Percentiles rank a stretch among this genome's conserved stretches.
Conservation (phyloP, 2,329 filamentous ascomycete genomes). For the Fusarium sp. region DNA sequence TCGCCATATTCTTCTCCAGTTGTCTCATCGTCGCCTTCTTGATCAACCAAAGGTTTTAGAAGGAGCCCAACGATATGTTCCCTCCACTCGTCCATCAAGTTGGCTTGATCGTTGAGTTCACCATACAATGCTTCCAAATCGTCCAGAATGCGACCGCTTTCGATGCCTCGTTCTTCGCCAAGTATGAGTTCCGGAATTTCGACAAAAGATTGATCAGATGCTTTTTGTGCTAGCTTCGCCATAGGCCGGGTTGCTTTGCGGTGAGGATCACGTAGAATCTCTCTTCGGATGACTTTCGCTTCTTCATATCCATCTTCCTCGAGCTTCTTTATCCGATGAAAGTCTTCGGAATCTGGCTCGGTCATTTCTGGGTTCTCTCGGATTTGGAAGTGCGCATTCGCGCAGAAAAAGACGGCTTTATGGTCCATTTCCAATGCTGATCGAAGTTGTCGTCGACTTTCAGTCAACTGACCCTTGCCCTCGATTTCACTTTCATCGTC, state of each 20-base stretch:
- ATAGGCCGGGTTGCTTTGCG: constrained; percentile 64
- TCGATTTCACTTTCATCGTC: constrained; percentile 53
- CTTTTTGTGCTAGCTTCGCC: constrained; percentile 67
- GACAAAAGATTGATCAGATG: constrained; percentile 66
- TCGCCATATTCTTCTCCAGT: constrained; percentile 92
- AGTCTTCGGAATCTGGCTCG: constrained; percentile 74
- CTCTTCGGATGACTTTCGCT: constrained; percentile 81
- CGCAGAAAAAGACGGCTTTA: constrained; percentile 84
- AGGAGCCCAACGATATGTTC: constrained; percentile 78
- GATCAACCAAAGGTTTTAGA: constrained; percentile 81
- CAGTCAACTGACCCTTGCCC: constrained; percentile 60
- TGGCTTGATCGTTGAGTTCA: constrained; percentile 78
- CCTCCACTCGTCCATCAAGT: constrained; percentile 79
- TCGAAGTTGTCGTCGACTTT: constrained; percentile 74
- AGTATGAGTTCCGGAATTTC: constrained; percentile 70
- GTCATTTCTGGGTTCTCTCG: constrained; percentile 77
- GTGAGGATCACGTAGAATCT: constrained; percentile 74
- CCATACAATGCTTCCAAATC: constrained; percentile 73
- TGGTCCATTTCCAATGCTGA: constrained; percentile 83
- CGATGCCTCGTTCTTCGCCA: constrained; percentile 72
- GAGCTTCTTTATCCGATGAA: constrained; percentile 72
- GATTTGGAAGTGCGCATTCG: constrained; percentile 85
- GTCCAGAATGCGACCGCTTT: constrained; percentile 75
- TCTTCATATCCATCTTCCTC: constrained; percentile 81
- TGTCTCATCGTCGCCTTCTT: constrained; percentile 77